phyloP scores from a whole-genome alignment of 108 stramenopile species.

The Mediolabrus comicus region DNA sequence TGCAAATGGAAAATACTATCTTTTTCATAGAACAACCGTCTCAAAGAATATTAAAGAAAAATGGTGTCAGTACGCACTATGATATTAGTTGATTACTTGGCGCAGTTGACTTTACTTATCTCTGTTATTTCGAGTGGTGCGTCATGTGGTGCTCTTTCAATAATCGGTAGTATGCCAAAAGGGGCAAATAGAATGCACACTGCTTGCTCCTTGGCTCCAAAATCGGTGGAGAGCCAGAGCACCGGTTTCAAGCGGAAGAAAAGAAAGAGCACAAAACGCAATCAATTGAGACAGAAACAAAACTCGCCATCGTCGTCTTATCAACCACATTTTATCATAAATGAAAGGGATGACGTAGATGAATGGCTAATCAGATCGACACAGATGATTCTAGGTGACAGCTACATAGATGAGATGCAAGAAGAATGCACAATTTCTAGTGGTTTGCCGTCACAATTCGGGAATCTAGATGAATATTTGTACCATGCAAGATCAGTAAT shows the following conservation, averaged over 20 bases:
- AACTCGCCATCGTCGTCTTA: background rate
- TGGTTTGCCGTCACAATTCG: slow-evolving; percentile 4
- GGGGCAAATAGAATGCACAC: background rate
- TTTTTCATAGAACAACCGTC: too few species aligned
- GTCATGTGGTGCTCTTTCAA: background rate
- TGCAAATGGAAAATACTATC: too few species aligned
- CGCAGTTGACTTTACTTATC: background rate
- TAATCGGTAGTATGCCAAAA: background rate
- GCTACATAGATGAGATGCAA: background rate
- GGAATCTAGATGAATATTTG: slow-evolving; percentile 4
- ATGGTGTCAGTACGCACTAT: background rate
- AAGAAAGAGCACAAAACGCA: background rate
- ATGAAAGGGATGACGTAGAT: background rate
- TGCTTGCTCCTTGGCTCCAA: background rate
- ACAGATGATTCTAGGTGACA: slow-evolving; percentile 3
- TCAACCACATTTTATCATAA: background rate
- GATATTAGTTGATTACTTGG: too few species aligned
- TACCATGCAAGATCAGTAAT: slow-evolving; percentile 18
- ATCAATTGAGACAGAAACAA: background rate
- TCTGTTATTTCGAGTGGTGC: background rate
- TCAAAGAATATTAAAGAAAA: too few species aligned
- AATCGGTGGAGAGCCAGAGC: background rate
- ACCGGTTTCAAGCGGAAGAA: background rate
- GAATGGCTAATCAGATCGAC: slow-evolving; percentile 21
- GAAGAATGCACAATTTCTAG: background rate